Base-by-base conservation (phyloP, 805 yeast genomes). In the Naumovozyma baii region DNA sequence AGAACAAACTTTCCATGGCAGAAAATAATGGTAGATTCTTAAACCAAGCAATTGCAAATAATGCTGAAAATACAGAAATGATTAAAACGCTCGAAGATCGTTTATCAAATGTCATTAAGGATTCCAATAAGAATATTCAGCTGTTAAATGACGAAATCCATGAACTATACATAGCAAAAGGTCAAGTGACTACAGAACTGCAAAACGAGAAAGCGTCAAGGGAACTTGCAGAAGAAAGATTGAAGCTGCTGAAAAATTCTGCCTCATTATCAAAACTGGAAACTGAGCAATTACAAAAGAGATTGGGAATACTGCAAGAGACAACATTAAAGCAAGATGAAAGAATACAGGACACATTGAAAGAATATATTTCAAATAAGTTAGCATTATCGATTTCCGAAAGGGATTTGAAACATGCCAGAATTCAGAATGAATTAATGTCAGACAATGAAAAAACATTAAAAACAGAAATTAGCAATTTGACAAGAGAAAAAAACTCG, bases 401-500 rank as follows among this genome's bases (percentile, higher is more conserved):
- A 19, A 57, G 70, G 4, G 73, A 72, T 22, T 45, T 73, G 4
- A 66, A 67, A 13, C 72, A 70, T 38, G 57, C 78, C 43, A 62
- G 64, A 39, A 72, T 78, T 2, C 90, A 83, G 48, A 74, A 69
- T 41, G 61, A 67, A 3, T 52, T 77, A 32, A 68, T 76, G 68
- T 59, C 64, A 31, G 51, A 73, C 0, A 50, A 71, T 12, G 79
- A 77, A 46, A 56, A 62, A 14, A 63, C 80, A 9, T 56, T 83
- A 22, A 63, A 69, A 25, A 61, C 63, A 12, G 85, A 82, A 44
- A 68, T 77, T 32, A 60, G 63, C 5, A 70, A 66, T 20, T 59
- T 83, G 40, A 62, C 68, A 34, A 68, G 69, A 2, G 95, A 86
- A 52, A 77, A 74, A 49, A 58, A 70, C 4, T 69, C 74, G 38